A percentile compares a stretch with the other conserved stretches of the same genome.
Conservation (phyloP, 106 monocot genomes). For the Cymbidium sinense region DNA sequence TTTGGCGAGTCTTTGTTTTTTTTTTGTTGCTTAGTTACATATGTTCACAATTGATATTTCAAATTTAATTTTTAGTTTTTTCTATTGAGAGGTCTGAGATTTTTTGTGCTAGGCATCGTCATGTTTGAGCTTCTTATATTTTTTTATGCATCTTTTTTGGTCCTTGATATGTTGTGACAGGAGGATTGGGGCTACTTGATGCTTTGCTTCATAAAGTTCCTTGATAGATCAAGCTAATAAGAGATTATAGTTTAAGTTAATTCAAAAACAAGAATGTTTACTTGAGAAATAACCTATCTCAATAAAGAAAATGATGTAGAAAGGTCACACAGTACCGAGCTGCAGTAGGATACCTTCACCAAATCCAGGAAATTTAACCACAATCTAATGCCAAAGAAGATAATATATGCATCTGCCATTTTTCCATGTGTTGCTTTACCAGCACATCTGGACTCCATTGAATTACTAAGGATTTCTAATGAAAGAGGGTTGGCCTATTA, state of each 20-base stretch:
- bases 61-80: neutral
- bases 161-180: neutral
- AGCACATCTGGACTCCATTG: neutral
- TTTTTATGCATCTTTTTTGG: neutral
- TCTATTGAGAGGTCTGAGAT: neutral
- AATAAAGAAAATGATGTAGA: neutral
- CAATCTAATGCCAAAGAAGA: neutral
- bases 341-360: neutral
- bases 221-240: neutral
- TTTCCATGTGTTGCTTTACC: neutral
- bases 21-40: neutral
- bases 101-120: neutral
- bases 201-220: neutral
- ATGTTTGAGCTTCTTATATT: neutral
- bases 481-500: neutral
- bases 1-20: neutral
- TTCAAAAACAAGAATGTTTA: neutral
- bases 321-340: neutral
- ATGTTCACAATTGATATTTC: neutral
- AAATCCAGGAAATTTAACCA: neutral
- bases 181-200: neutral
- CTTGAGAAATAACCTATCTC: neutral
- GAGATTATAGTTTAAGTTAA: neutral
- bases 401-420: neutral
- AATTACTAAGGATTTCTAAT: too few relatives aligned